Percentiles rank a stretch among this genome's conserved stretches.
Evolutionary conservation across 495 filamentous ascomycete genomes (phyloP).

Genomic region (Cercophora scortea): DNA sequence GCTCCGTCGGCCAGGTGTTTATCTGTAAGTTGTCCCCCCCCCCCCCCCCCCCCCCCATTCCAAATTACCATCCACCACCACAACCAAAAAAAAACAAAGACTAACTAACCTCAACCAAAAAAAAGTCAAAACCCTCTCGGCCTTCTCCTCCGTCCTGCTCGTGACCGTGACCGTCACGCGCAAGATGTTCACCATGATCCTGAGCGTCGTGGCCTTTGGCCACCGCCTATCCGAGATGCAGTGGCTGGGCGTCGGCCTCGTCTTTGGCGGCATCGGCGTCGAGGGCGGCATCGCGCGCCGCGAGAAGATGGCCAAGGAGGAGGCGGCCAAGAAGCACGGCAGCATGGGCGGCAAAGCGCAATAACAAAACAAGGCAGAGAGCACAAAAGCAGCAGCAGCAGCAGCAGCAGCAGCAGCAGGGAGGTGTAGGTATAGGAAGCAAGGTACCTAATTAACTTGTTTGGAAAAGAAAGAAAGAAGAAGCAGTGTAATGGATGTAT

Average conservation of each 20-base stretch:
- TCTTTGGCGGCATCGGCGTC: conserved; percentile 91
- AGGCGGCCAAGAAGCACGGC: conserved; percentile 57
- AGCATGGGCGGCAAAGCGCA: too few species aligned
- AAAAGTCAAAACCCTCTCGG: conserved; percentile 81
- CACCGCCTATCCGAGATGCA: conserved; percentile 78
- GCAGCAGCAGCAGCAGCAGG: neutral
- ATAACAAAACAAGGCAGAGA: conserved; percentile 36
- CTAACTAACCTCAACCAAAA: too few species aligned
- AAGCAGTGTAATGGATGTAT: too few species aligned
- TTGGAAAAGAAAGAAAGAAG: too few species aligned
- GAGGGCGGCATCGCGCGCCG: conserved; percentile 74
- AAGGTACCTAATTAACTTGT: too few species aligned
- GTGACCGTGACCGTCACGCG: conserved; percentile 95
- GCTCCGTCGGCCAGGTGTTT: conserved; percentile 90
- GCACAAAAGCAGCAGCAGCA: neutral
- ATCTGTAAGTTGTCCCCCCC: conserved; percentile 55
- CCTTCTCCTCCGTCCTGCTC: conserved; percentile 83
- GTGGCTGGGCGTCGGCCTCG: conserved; percentile 80
- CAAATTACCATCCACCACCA: neutral
- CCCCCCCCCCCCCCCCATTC: neutral
- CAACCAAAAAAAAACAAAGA: conserved; percentile 23
- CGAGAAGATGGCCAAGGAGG: conserved; percentile 79
- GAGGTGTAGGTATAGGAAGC: neutral
- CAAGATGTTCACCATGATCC: conserved; percentile 98
- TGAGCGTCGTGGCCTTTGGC: conserved; percentile 91